These are phyloP conservation scores for Areca catechu DNA, from an alignment of 176 grass and related monocot genomes.

Conservation along the genomic window DNA sequence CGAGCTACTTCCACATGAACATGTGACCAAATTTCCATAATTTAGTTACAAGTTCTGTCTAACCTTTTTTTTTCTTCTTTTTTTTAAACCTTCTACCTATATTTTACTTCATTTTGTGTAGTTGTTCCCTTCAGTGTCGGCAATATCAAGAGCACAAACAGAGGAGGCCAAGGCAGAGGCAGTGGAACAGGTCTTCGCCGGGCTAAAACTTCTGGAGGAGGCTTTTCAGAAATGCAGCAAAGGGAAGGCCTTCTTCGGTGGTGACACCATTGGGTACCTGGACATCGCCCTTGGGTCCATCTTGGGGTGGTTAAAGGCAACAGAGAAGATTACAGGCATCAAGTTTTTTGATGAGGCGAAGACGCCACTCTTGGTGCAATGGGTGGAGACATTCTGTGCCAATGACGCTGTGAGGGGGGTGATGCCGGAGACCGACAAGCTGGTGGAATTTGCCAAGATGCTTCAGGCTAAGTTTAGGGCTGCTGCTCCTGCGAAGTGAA, in stretches of 20 bases:
- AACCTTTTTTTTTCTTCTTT: too few species aligned
- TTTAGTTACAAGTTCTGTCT: too few species aligned
- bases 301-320: conserved; percentile 27
- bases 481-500: too few species aligned
- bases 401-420: conserved; percentile 20
- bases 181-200: conserved; percentile 1
- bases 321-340: conserved; percentile 19
- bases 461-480: too few species aligned
- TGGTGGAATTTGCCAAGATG: conserved; percentile 24
- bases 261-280: conserved; percentile 38
- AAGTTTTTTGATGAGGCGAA: conserved; percentile 30
- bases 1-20: too few species aligned
- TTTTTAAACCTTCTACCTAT: too few species aligned
- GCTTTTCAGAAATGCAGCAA: conserved; percentile 26
- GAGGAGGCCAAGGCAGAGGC: conserved; percentile 23
- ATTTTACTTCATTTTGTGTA: too few species aligned
- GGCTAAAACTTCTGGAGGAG: conserved; percentile 39
- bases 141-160: too few species aligned
- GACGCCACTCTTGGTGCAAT: conserved; percentile 29
- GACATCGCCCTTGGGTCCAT: conserved; percentile 34
- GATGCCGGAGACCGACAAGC: conserved; percentile 24
- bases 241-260: conserved; percentile 45
- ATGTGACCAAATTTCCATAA: too few species aligned
- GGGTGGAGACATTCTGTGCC: conserved; percentile 30
- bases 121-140: too few species aligned